These are phyloP conservation scores for Neoboletus brunneissimus DNA, from an alignment of 768 basidiomycete species.

Conservation along the genomic window DNA sequence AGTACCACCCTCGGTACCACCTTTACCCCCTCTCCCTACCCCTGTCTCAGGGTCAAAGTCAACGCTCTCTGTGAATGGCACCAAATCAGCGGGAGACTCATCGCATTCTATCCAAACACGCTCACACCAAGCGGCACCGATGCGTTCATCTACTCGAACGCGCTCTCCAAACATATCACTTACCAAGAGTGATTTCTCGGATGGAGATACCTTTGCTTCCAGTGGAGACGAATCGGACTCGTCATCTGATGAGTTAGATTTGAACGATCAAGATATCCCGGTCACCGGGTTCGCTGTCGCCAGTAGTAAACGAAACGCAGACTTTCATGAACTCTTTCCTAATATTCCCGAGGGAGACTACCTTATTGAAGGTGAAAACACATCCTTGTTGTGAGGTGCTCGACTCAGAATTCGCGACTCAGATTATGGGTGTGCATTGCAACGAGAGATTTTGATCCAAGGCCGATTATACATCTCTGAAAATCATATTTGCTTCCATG, in stretches of 20 bases:
- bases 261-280: constrained; percentile 65
- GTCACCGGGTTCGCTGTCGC: constrained; percentile 98
- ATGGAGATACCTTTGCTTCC: constrained; percentile 25
- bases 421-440: constrained; percentile 98
- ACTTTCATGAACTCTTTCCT: constrained; percentile 93
- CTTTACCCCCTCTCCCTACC: constrained; percentile 20
- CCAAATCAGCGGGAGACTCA: constrained; percentile 7
- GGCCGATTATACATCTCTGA: constrained; percentile 96
- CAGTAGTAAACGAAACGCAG: constrained; percentile 88
- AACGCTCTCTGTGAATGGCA: constrained; percentile 14
- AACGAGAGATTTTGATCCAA: constrained; percentile 95
- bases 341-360: constrained; percentile 93
- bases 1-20: constrained; percentile 44
- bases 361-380: constrained; percentile 84
- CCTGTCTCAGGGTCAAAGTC: constrained; percentile 18
- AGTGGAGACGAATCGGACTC: constrained; percentile 34
- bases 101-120: constrained; percentile 1
- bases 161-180: constrained; percentile 21
- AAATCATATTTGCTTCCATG: constrained; percentile 99
- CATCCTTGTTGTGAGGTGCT: not conserved
- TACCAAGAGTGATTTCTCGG: constrained; percentile 26
- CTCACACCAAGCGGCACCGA: not conserved
- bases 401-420: constrained; percentile 1
- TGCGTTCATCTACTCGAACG: constrained; percentile 8
- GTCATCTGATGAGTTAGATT: constrained; percentile 33